Conservation (phyloP, 2,329 filamentous ascomycete species). For the Thelonectria rubi region DNA sequence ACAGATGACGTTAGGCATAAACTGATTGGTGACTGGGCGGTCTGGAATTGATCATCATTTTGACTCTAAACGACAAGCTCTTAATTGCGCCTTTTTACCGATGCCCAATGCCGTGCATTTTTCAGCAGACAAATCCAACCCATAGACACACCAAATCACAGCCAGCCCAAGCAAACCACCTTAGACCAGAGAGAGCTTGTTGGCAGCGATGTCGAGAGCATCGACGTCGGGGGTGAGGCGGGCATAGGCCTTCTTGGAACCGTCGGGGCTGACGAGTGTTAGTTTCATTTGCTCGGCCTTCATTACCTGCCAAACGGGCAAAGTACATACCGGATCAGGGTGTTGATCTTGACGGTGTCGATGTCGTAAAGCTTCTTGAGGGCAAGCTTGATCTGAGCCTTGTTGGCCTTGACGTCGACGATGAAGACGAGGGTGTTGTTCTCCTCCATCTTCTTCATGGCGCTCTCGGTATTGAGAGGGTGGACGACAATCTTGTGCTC, state of each 20-base stretch:
- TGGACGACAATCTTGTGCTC: conserved; percentile 98
- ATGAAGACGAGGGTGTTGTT: conserved; percentile 99
- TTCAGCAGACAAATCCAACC: conserved; percentile 50
- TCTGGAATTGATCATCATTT: conserved; percentile 49
- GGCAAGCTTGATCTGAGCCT: conserved; percentile 98
- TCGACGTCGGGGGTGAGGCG: conserved; percentile 96
- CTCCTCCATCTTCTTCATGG: conserved; percentile 99
- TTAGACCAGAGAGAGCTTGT: conserved; percentile 98
- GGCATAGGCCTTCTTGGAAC: conserved; percentile 98
- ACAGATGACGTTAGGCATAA: conserved; percentile 6
- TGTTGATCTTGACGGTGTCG: conserved; percentile 99
- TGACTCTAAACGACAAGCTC: conserved; percentile 48
- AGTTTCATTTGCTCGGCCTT: conserved; percentile 26
- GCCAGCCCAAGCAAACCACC: conserved; percentile 46
- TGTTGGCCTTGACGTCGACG: conserved; percentile 97
- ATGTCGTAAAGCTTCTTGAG: conserved; percentile 99
- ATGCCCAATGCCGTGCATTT: conserved; percentile 49
- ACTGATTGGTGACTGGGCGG: conserved; percentile 38
- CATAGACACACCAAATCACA: conserved; percentile 49
- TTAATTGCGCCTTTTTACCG: conserved; percentile 50
- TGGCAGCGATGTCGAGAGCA: conserved; percentile 98
- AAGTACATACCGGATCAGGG: conserved; percentile 83
- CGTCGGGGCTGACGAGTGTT: conserved; percentile 75
- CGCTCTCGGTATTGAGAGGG: conserved; percentile 99
- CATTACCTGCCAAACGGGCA: not conserved